phyloP scores from a whole-genome alignment of 805 yeast genomes.

The Metschnikowia colocasiae region DNA sequence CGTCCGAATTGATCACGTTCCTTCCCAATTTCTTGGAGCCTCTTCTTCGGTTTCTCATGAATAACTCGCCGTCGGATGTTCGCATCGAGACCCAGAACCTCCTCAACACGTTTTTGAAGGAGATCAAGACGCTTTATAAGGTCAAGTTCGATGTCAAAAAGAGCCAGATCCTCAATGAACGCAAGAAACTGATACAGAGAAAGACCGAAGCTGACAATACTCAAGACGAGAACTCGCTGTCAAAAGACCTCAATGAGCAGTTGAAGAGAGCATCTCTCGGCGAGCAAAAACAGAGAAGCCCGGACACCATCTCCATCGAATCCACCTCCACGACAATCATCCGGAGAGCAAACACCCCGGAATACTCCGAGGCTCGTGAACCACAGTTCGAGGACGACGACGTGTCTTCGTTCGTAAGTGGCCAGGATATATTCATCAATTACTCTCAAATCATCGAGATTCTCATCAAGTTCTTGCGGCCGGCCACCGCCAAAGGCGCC shows the following conservation, averaged over 20 bases:
- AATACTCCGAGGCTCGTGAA: background rate
- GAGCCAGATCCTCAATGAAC: constrained; percentile 20
- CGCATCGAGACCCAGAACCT: constrained; percentile 79
- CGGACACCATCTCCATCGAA: constrained; percentile 21
- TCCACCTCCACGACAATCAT: constrained; percentile 27
- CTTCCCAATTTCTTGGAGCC: constrained; percentile 89
- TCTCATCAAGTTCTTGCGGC: constrained; percentile 69
- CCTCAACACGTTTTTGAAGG: constrained; percentile 70
- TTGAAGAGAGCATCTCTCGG: background rate
- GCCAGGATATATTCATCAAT: constrained; percentile 78
- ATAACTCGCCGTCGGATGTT: constrained; percentile 83
- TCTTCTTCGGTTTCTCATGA: constrained; percentile 64
- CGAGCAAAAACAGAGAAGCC: constrained; percentile 1
- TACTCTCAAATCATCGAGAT: constrained; percentile 78
- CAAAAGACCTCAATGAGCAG: constrained; percentile 2
- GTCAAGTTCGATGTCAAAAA: constrained; percentile 52
- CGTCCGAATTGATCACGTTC: constrained; percentile 79
- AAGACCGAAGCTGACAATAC: background rate
- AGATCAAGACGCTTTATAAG: constrained; percentile 71
- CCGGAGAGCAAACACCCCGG: constrained; percentile 10
- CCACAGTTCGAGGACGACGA: constrained; percentile 19
- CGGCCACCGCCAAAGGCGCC: constrained; percentile 9
- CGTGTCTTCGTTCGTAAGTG: constrained; percentile 31
- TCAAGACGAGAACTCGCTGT: background rate
- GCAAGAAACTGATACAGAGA: constrained; percentile 6